phyloP scores from a whole-genome alignment of 345 rosid species.

The Pistacia vera region DNA sequence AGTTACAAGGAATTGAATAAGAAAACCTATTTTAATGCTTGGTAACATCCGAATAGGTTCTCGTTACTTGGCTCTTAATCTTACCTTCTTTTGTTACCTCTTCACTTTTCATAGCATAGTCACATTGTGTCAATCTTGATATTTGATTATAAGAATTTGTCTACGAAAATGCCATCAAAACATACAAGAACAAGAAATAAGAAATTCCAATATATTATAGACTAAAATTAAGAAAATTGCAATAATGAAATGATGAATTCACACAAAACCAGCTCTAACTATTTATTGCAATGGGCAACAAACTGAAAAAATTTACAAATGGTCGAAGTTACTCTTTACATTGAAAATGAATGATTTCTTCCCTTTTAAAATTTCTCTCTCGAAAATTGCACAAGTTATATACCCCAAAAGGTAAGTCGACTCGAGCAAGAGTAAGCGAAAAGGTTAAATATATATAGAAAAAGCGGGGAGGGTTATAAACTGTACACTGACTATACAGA shows the following conservation, averaged over 20 bases:
- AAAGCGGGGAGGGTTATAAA: background rate
- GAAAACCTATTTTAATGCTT: too few species aligned
- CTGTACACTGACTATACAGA: constrained; percentile 55
- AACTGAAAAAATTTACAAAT: constrained; percentile 34
- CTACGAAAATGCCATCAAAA: background rate
- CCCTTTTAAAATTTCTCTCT: background rate
- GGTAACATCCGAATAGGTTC: too few species aligned
- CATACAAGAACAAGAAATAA: background rate
- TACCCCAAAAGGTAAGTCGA: background rate
- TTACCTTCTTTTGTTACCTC: too few species aligned
- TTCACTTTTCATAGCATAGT: too few species aligned
- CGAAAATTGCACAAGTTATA: constrained; percentile 12
- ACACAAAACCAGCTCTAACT: constrained; percentile 30
- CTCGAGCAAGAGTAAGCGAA: too few species aligned
- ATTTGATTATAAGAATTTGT: background rate
- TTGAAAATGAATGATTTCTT: constrained; percentile 15
- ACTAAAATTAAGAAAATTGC: background rate
- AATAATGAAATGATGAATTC: background rate
- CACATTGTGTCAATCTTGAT: too few species aligned
- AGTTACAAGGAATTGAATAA: too few species aligned
- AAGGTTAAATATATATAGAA: background rate
- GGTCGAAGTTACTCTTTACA: constrained; percentile 25
- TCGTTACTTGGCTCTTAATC: too few species aligned
- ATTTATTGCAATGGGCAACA: constrained; percentile 17
- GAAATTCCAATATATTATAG: background rate